Evolutionary conservation across 805 yeast genomes (phyloP).

Genomic region (Schwanniomyces occidentalis): DNA sequence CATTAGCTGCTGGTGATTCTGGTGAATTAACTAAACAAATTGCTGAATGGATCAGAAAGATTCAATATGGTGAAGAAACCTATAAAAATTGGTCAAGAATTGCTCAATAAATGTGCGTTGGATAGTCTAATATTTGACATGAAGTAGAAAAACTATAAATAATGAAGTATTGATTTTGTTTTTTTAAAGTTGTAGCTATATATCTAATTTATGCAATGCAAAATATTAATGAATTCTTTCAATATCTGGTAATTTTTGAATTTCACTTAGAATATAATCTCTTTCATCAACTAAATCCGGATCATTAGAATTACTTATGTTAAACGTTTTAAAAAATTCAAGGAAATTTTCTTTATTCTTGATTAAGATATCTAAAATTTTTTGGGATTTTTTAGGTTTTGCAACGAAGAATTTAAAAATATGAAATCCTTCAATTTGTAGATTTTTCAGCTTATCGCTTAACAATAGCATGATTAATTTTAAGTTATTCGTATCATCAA

Average conservation of each 20-base stretch:
- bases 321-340: constrained; percentile 65
- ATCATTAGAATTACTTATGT: constrained; percentile 62
- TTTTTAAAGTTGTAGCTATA: constrained; percentile 1
- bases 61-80: constrained; percentile 85
- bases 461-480: constrained; percentile 83
- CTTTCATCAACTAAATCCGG: constrained; percentile 73
- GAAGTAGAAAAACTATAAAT: no score
- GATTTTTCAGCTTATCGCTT: constrained; percentile 85
- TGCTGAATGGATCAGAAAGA: constrained; percentile 81
- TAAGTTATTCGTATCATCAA: constrained; percentile 77
- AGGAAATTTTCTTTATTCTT: constrained; percentile 81
- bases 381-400: constrained; percentile 84
- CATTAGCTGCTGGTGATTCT: constrained; percentile 77
- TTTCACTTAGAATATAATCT: constrained; percentile 74
- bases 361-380: constrained; percentile 74
- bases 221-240: constrained; percentile 22
- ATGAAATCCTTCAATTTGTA: constrained; percentile 89
- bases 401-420: constrained; percentile 95
- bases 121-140: not conserved
- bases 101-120: constrained; percentile 19
- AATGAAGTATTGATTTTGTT: no score
- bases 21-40: constrained; percentile 78
- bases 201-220: constrained; percentile 2
- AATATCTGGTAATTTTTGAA: constrained; percentile 68
- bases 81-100: constrained; percentile 55